Base-by-base conservation (phyloP, 2,329 filamentous ascomycete species). In the Rachicladosporium sp. region DNA sequence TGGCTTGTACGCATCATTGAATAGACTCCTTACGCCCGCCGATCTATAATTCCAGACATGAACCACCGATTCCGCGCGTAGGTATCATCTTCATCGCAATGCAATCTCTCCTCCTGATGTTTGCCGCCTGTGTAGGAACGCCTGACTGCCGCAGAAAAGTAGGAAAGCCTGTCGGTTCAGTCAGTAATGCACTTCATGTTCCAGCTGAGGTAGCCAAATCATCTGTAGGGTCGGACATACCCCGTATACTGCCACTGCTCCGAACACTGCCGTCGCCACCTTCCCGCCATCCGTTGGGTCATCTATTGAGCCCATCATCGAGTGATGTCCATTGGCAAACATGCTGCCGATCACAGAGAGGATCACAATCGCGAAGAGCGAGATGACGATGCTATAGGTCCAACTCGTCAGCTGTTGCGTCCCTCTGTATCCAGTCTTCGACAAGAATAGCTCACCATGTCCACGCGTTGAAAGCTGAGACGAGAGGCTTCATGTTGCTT, bases 381-480 rank as follows among this genome's bases (percentile, higher is more conserved):
- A 80, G 49, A 80, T 71, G 57, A 80, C 68, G 46, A 78, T 82
- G 72, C 89, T 95, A 50, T 30, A 19, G 15, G 34, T 6, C 9
- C 11, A 31, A 13, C 33, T 37, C 12, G 6, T 29, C 10, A 4
- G 23, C 29, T 15, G 33, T 10, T 12, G 36, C 11, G 23, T 21
- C 4, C 35, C 13, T 44, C 10, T n/a, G 31, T 7, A 13, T 29
- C 19, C 31, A 13, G 21, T 23, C 19, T 15, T 15, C 34, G 27
- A 53, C 15, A 19, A 19, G 15, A 19, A 19, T 5, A 19, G 62
- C 77, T 58, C 71, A 95, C 88, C 88, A 94, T 69, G 80, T 85
- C 87, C 88, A 95, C 57, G 88, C 89, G 68, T 93, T 88, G 68
- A 88, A 75, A 51, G 86, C 80, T 59, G 85, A 82, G 53, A 96